A percentile compares a stretch with the other conserved stretches of the same genome.
Evolutionary conservation across 441 rosid species (phyloP).

Genomic region (Euphorbia schlechtendalii): DNA sequence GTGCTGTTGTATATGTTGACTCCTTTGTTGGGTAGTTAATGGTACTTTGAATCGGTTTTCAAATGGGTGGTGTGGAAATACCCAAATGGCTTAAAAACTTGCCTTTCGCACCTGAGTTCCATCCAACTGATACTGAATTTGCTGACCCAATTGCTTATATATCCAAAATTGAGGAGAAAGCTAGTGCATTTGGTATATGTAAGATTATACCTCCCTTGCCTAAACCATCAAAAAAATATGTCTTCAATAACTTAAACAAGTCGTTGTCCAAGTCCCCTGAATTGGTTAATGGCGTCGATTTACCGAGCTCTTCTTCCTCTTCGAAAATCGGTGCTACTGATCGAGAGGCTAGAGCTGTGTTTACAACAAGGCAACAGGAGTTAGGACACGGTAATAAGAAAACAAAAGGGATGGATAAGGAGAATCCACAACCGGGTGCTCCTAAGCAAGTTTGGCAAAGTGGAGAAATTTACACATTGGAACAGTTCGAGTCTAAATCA

Average conservation of each 20-base stretch:
- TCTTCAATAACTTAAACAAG: slow-evolving; percentile 68
- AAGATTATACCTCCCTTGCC: slow-evolving; percentile 96
- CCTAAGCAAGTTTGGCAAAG: slow-evolving; percentile 99
- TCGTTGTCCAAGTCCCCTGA: slow-evolving; percentile 77
- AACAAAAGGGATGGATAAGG: slow-evolving; percentile 43
- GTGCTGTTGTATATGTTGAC: slow-evolving; percentile 19
- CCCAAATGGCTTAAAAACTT: slow-evolving; percentile 83
- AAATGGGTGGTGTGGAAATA: slow-evolving; percentile 86
- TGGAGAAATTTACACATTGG: slow-evolving; percentile 90
- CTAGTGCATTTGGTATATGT: slow-evolving; percentile 90
- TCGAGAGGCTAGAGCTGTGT: slow-evolving; percentile 64
- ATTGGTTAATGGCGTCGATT: slow-evolving; percentile 38
- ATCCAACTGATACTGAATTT: slow-evolving; percentile 96
- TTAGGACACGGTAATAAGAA: slow-evolving; percentile 66
- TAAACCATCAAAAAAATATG: slow-evolving; percentile 82
- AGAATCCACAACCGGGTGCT: slow-evolving; percentile 39
- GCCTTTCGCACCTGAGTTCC: slow-evolving; percentile 90
- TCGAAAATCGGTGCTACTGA: slow-evolving; percentile 25
- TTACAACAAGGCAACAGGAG: slow-evolving; percentile 97
- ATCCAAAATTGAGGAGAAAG: slow-evolving; percentile 94
- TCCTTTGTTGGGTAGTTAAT: neutral
- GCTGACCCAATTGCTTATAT: slow-evolving; percentile 97
- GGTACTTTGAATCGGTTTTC: slow-evolving; percentile 24
- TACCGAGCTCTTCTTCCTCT: slow-evolving; percentile 26
- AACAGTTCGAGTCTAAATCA: slow-evolving; percentile 86